Evolutionary conservation across 192 early-diverging fungal species (phyloP), one percentile per base, ranked within the genome.

Genomic region (Coemansia sp.): DNA sequence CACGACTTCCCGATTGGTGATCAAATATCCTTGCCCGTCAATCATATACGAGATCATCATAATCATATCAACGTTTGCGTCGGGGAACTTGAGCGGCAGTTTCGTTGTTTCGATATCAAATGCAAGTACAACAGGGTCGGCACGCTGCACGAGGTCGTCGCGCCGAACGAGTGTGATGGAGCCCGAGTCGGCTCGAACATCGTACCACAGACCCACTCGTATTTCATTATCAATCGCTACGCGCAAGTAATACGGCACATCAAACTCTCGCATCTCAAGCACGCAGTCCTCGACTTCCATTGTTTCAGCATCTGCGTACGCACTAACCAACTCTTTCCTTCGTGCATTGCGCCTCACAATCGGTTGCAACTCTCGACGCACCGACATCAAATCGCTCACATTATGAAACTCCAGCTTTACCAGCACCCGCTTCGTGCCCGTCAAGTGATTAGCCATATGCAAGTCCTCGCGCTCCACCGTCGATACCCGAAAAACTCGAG

Each of bases 31-130:
- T 90, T 92, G 90, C 19, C 94, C 97, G 60, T 98, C 95, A 55
- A 99, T 91, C 97, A 99, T 99, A 74, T 99, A 99, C 27, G 96
- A 98, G 67, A 99, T 97, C 97, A 99, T 99, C 94, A 98, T 99
- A 64, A 99, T 93, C 41, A 86, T 87, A 72, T 99, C 97, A 29
- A 89, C 88, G 3, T 76, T 52, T 0, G 94, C 85, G 63, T 98
- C 97, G 7, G 97, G 97, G 62, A 99, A 99, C 77, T 97, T 98
- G 29, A 99, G 85, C 29, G 97, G 97, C 29, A 94, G 74, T 73
- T 99, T 99, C 29, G 96, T 95, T 0, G 94, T 96, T 82, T 99
- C 97, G 59, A 99, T 99, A 83, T 98, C 95, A 69, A 95, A 99
- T 0, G 95, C 97, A 29, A 98, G 65, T 0, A 98, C 88, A 0